phyloP scores from a whole-genome alignment of 768 basidiomycete genomes.

The Sarcodon aspratus region DNA sequence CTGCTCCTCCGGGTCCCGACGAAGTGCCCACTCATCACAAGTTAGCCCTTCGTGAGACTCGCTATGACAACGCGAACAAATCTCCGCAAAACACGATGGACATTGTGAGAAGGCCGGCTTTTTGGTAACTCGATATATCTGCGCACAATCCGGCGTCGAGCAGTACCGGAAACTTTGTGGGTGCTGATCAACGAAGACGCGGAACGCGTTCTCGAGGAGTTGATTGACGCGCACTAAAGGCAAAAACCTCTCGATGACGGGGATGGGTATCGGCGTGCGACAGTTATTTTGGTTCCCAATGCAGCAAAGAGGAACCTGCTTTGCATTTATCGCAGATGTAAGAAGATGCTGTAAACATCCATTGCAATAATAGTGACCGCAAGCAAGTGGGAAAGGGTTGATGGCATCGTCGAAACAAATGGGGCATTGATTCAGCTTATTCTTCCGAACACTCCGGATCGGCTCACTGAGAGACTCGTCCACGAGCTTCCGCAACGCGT shows the following conservation, averaged over 20 bases:
- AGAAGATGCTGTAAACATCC: slow-evolving; percentile 38
- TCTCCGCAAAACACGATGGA: not conserved
- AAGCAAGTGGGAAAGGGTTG: slow-evolving; percentile 28
- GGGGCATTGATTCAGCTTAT: slow-evolving; percentile 27
- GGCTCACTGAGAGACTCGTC: not conserved
- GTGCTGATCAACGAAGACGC: not conserved
- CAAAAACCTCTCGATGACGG: slow-evolving; percentile 8
- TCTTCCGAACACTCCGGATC: slow-evolving; percentile 1
- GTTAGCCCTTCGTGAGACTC: not conserved
- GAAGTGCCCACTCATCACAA: not conserved
- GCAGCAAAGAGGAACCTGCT: slow-evolving; percentile 19
- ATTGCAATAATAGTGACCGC: slow-evolving; percentile 40
- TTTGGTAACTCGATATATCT: not conserved
- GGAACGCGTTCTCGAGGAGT: not conserved
- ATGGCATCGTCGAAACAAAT: slow-evolving; percentile 39
- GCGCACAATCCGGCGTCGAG: not conserved
- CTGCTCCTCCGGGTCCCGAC: not conserved
- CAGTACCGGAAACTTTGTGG: slow-evolving; percentile 8
- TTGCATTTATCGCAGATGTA: slow-evolving; percentile 25
- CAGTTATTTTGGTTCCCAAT: slow-evolving; percentile 7
- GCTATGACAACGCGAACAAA: not conserved
- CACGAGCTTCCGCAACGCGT: not conserved
- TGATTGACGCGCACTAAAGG: not conserved
- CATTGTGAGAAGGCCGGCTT: not conserved
- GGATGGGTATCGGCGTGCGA: slow-evolving; percentile 9